Conservation (phyloP, 805 yeast genomes). For the Ogataea trehaloabstinens region DNA sequence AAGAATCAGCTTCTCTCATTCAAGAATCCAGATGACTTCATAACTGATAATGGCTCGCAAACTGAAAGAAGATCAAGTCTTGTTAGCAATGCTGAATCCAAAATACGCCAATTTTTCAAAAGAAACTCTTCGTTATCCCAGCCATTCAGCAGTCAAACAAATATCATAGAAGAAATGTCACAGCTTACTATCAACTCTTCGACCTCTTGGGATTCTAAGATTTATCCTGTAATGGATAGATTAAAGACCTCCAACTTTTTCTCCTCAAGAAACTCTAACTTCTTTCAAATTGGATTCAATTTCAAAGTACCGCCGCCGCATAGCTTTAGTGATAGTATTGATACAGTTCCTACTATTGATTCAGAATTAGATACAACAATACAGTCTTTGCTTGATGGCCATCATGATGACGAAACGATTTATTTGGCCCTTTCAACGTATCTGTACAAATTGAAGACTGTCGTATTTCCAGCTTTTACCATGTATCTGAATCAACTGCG, state of each 20-base stretch:
- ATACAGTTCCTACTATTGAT: constrained; percentile 23
- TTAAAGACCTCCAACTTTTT: constrained; percentile 11
- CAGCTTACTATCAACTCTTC: background rate
- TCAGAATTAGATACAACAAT: constrained; percentile 16
- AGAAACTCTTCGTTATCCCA: constrained; percentile 12
- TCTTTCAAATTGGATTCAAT: constrained; percentile 25
- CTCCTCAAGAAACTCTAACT: constrained; percentile 16
- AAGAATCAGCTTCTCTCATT: constrained; percentile 5
- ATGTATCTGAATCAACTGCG: constrained; percentile 15
- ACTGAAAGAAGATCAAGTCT: constrained; percentile 11
- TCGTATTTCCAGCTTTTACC: constrained; percentile 25
- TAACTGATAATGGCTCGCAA: constrained; percentile 9
- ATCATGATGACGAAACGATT: constrained; percentile 31
- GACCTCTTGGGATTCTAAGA: constrained; percentile 12
- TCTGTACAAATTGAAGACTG: constrained; percentile 19
- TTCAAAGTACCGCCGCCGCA: constrained; percentile 2
- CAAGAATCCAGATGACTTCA: constrained; percentile 10
- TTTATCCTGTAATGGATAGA: constrained; percentile 14
- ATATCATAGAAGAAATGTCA: background rate
- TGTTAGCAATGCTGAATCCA: constrained; percentile 18
- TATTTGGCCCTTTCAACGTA: constrained; percentile 23
- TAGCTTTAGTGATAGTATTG: background rate
- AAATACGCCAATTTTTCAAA: constrained; percentile 19
- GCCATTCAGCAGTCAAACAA: constrained; percentile 5
- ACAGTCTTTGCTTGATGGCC: constrained; percentile 17